phyloP scores from a whole-genome alignment of 179 eudicot species.

The Monotropa hypopitys region DNA sequence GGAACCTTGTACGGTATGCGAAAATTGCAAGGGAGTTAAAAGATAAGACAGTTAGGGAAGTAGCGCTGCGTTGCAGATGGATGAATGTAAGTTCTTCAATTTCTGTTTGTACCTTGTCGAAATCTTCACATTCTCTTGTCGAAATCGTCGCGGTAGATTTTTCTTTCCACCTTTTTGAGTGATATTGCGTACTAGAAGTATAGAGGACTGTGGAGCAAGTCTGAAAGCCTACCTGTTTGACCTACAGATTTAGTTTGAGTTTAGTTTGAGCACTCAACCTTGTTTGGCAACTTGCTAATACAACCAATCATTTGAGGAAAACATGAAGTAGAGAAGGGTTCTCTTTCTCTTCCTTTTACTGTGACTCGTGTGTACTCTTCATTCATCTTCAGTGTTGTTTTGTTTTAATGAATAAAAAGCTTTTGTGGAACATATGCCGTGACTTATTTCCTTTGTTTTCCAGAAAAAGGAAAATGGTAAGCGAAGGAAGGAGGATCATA shows the following conservation, averaged over 20 bases:
- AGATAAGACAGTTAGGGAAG: slow-evolving; percentile 84
- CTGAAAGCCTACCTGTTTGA: neutral
- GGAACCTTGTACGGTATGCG: slow-evolving; percentile 50
- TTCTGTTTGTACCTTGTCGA: neutral
- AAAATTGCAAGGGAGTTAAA: slow-evolving; percentile 69
- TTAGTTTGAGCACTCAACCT: neutral
- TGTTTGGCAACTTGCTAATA: neutral
- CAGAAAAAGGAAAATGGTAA: slow-evolving; percentile 91
- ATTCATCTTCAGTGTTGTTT: neutral
- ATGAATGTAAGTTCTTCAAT: slow-evolving; percentile 48
- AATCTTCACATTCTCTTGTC: neutral
- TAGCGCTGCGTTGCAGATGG: slow-evolving; percentile 86
- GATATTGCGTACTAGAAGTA: neutral
- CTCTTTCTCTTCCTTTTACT: neutral
- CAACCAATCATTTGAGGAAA: neutral
- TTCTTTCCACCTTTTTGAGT: neutral
- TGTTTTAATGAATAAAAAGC: neutral
- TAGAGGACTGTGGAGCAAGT: neutral
- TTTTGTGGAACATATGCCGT: neutral
- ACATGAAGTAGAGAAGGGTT: neutral
- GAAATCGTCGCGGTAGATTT: neutral
- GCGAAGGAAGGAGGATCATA: slow-evolving; percentile 81
- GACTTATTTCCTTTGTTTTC: slow-evolving; percentile 10
- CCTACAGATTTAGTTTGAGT: neutral
- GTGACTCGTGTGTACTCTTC: neutral